Evolutionary conservation across 2,329 filamentous ascomycete genomes (phyloP).

Genomic region (Colletotrichum limetticola): DNA sequence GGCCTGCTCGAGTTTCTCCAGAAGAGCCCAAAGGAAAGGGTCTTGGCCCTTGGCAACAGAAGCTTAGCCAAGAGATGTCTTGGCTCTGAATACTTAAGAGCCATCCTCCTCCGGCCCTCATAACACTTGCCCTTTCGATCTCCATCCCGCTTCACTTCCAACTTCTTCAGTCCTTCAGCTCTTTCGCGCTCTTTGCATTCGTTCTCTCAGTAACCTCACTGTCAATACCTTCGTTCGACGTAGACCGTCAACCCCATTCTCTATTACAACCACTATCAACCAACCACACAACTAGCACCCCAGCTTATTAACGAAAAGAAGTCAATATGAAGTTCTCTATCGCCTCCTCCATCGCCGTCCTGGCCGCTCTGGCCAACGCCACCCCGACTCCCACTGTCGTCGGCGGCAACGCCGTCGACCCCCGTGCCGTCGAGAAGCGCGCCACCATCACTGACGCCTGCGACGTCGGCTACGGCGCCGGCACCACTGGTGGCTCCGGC

Average conservation of each 20-base stretch:
- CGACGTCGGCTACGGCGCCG: constrained; percentile 48
- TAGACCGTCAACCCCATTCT: constrained; percentile 34
- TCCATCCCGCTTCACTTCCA: constrained; percentile 31
- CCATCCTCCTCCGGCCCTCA: background rate
- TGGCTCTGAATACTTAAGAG: constrained; percentile 22
- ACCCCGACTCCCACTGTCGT: constrained; percentile 44
- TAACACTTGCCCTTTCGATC: background rate
- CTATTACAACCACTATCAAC: background rate
- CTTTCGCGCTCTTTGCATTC: constrained; percentile 29
- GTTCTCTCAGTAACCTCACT: constrained; percentile 22
- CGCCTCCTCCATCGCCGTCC: constrained; percentile 40
- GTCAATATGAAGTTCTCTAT: constrained; percentile 46
- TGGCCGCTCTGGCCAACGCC: constrained; percentile 43
- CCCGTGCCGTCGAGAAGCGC: constrained; percentile 42
- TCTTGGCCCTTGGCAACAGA: constrained; percentile 29
- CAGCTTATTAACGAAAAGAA: background rate
- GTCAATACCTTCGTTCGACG: constrained; percentile 32
- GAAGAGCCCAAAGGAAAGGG: background rate
- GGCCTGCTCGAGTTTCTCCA: background rate
- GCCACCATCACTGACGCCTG: constrained; percentile 50
- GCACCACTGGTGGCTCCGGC: constrained; percentile 62
- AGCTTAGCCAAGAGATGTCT: constrained; percentile 29
- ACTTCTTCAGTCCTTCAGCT: constrained; percentile 27
- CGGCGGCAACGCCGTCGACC: constrained; percentile 39
- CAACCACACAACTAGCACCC: constrained; percentile 12